These are phyloP conservation scores for Punica granatum DNA, from an alignment of 345 rosid species.

Conservation along the genomic window DNA sequence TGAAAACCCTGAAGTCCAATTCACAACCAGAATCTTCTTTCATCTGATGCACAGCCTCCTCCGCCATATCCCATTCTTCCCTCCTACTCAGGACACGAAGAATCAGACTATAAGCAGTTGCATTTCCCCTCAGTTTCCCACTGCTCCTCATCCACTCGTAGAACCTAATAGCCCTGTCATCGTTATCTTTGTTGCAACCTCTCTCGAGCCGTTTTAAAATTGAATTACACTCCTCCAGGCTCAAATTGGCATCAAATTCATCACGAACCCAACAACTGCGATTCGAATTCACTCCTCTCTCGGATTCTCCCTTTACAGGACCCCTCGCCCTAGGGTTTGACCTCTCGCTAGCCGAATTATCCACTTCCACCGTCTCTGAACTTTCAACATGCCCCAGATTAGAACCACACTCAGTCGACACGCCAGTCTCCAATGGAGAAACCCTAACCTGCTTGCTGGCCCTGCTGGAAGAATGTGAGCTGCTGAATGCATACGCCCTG, in stretches of 20 bases:
- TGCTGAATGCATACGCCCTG: constrained; percentile 20
- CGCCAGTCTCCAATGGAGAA: constrained; percentile 30
- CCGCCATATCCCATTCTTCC: constrained; percentile 71
- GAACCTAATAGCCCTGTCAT: constrained; percentile 44
- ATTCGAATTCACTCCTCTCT: constrained; percentile 6
- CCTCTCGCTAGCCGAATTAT: constrained; percentile 13
- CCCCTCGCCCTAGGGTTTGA: constrained; percentile 17
- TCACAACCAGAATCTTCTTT: constrained; percentile 23
- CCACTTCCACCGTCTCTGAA: constrained; percentile 7
- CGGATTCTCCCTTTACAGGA: constrained; percentile 11
- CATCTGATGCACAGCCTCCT: constrained; percentile 40
- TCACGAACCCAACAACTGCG: background rate
- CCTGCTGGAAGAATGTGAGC: constrained; percentile 23
- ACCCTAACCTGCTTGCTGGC: constrained; percentile 24
- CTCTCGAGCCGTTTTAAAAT: constrained; percentile 66
- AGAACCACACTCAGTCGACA: constrained; percentile 16
- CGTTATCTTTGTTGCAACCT: constrained; percentile 22
- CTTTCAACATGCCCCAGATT: constrained; percentile 20
- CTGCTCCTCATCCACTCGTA: constrained; percentile 77
- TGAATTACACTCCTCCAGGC: constrained; percentile 47
- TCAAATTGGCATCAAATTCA: constrained; percentile 47
- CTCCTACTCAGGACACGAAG: constrained; percentile 66
- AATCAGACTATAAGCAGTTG: constrained; percentile 56
- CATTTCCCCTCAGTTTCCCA: constrained; percentile 51
- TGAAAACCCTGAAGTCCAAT: constrained; percentile 53